Conservation (phyloP, 164 flowering plant genomes). For the Piper longum region DNA sequence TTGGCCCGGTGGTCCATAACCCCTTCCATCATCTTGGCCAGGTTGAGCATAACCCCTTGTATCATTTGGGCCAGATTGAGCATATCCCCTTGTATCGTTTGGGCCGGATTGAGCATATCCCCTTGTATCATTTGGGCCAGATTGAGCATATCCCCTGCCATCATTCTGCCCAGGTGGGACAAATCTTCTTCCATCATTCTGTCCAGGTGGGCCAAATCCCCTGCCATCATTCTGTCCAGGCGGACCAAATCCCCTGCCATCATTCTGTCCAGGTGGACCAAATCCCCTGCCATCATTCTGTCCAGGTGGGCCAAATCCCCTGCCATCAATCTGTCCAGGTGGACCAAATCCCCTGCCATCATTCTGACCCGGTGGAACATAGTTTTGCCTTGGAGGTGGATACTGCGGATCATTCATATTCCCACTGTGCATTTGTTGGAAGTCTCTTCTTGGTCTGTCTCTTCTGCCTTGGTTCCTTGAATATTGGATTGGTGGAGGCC, state of each 20-base stretch:
- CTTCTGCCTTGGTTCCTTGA: conserved; percentile 30
- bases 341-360: conserved; percentile 20
- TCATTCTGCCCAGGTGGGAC: conserved; percentile 5
- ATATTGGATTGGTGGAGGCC: conserved; percentile 71
- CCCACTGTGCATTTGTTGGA: conserved; percentile 20
- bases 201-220: conserved; percentile 3
- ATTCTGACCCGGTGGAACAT: conserved; percentile 23
- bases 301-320: conserved; percentile 11
- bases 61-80: no score
- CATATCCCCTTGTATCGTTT: no score
- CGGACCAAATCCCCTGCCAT: conserved; percentile 16
- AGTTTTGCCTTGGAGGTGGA: conserved; percentile 13
- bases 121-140: neutral
- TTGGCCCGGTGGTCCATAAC: conserved; percentile 14
- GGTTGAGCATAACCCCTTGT: conserved; percentile 10
- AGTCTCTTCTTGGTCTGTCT: conserved; percentile 27
- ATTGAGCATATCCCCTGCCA: conserved; percentile 17
- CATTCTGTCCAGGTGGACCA: conserved; percentile 18
- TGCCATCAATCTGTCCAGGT: conserved; percentile 11
- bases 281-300: conserved; percentile 27
- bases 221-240: conserved; percentile 4
- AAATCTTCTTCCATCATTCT: conserved; percentile 2
- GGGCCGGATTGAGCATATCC: no score
- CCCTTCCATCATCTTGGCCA: conserved; percentile 22
- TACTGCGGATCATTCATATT: conserved; percentile 16